Conservation (phyloP, 148 eudicot species). For the Suaeda aralocaspica region DNA sequence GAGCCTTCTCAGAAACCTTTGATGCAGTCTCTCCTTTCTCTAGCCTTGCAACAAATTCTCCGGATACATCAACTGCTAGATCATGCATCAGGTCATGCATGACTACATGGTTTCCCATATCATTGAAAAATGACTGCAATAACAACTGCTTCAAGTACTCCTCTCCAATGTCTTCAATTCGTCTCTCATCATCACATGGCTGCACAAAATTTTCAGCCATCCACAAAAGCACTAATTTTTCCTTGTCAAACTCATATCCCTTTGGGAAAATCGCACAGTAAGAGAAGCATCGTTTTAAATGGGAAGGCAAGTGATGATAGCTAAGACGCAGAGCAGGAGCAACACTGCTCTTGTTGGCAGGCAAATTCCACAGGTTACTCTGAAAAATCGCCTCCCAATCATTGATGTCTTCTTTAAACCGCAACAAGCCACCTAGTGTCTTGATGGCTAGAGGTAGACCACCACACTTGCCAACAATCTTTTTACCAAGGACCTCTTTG, state of each 20-base stretch:
- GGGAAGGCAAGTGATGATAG: constrained; percentile 11
- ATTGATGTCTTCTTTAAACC: neutral
- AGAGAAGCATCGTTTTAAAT: constrained; percentile 14
- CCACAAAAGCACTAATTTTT: constrained; percentile 15
- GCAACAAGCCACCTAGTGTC: constrained; percentile 10
- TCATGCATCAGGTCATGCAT: constrained; percentile 11
- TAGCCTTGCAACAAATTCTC: neutral
- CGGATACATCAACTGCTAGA: neutral
- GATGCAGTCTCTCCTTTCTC: neutral
- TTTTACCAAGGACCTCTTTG: neutral
- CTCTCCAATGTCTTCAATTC: constrained; percentile 3
- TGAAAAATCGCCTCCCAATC: constrained; percentile 13
- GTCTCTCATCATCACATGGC: neutral
- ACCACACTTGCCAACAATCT: constrained; percentile 6
- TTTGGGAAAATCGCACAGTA: constrained; percentile 22
- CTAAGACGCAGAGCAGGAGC: constrained; percentile 17
- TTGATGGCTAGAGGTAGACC: constrained; percentile 18
- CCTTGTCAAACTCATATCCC: neutral
- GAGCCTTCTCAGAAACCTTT: neutral
- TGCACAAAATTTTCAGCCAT: constrained; percentile 15
- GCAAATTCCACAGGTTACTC: constrained; percentile 11
- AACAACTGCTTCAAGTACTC: neutral
- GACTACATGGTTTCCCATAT: neutral
- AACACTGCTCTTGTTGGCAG: neutral
- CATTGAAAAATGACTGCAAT: neutral